These are phyloP conservation scores for Collybia sordida DNA, from an alignment of 768 basidiomycete genomes.

Conservation along the genomic window DNA sequence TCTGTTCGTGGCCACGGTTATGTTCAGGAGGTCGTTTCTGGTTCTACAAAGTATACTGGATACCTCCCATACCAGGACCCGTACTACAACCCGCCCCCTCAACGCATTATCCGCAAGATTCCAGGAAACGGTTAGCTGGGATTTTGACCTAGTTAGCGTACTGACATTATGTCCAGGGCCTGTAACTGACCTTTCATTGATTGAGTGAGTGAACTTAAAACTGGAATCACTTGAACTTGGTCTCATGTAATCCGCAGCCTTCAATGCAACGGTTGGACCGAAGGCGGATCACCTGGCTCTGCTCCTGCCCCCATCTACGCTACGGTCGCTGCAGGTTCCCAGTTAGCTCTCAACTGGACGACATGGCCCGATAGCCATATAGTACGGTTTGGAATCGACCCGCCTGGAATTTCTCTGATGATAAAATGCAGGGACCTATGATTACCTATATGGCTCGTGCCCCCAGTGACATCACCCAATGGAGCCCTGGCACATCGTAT, in stretches of 20 bases:
- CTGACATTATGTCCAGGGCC: neutral
- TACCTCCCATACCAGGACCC: constrained; percentile 38
- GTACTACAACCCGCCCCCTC: constrained; percentile 25
- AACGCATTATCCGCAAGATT: constrained; percentile 41
- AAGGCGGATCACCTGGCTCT: constrained; percentile 12
- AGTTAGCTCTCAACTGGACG: constrained; percentile 29
- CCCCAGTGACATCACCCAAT: constrained; percentile 40
- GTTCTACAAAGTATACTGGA: constrained; percentile 32
- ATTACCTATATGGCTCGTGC: constrained; percentile 49
- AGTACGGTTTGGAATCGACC: constrained; percentile 18
- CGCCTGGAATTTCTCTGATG: too few relatives aligned
- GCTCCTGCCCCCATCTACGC: constrained; percentile 37
- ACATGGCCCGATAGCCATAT: constrained; percentile 36
- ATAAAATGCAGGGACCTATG: constrained; percentile 37
- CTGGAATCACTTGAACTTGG: neutral
- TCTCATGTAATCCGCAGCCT: constrained; percentile 5
- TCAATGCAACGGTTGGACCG: constrained; percentile 32
- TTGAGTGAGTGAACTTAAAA: neutral
- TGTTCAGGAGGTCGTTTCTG: constrained; percentile 35
- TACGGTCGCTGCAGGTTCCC: constrained; percentile 38
- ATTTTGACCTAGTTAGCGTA: too few relatives aligned
- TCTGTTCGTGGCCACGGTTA: constrained; percentile 36
- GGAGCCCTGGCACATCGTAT: constrained; percentile 40
- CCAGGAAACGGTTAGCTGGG: constrained; percentile 28
- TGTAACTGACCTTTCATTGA: neutral